Evolutionary conservation across 169 alveolate genomes (phyloP).

Genomic region (Cryptosporidium parvum): DNA sequence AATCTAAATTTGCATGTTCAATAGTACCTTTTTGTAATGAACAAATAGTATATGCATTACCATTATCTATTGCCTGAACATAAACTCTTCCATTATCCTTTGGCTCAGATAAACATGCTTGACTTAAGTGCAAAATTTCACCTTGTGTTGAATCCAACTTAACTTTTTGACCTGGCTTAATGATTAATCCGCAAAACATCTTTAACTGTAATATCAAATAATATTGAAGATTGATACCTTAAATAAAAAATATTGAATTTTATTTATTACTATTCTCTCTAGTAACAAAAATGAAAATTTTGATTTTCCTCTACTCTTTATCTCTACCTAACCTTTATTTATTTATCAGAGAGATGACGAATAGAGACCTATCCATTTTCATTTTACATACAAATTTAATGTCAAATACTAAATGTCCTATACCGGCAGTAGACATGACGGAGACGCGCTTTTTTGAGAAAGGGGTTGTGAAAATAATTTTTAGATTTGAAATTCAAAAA

Average conservation of each 20-base stretch:
- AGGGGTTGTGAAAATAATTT: background rate
- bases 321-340: background rate
- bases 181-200: constrained; percentile 79
- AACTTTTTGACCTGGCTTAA: constrained; percentile 80
- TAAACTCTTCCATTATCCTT: constrained; percentile 86
- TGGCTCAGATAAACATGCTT: constrained; percentile 90
- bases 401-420: constrained; percentile 10
- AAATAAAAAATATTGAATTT: background rate
- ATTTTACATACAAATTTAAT: constrained; percentile 20
- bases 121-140: constrained; percentile 86
- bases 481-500: background rate
- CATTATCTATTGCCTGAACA: constrained; percentile 88
- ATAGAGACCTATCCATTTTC: constrained; percentile 34
- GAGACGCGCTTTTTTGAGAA: constrained; percentile 17
- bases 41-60: constrained; percentile 85
- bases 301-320: background rate
- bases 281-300: background rate
- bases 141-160: constrained; percentile 80
- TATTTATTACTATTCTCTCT: background rate
- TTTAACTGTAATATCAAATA: background rate
- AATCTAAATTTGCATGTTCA: constrained; percentile 87
- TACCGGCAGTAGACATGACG: constrained; percentile 30
- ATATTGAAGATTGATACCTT: background rate
- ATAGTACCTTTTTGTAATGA: constrained; percentile 88
- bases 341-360: constrained; percentile 15